These are phyloP conservation scores for Russula ochroleuca DNA, from an alignment of 768 basidiomycete genomes.

Conservation along the genomic window DNA sequence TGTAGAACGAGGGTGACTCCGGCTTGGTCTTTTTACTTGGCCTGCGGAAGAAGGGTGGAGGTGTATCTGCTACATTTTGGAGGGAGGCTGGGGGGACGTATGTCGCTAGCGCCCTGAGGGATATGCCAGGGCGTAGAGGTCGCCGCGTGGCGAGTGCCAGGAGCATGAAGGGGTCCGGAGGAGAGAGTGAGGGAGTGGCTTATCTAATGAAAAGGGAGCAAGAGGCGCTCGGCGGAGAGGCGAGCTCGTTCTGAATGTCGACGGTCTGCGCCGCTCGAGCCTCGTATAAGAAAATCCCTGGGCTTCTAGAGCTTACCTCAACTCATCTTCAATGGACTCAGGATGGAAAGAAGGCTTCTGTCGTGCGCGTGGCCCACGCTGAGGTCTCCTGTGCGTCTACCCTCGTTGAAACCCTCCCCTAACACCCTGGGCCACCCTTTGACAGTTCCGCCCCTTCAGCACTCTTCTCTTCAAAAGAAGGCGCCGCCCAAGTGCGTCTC, in stretches of 20 bases:
- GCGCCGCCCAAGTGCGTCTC: constrained; percentile 70
- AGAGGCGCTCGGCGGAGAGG: not conserved
- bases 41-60: constrained; percentile 3
- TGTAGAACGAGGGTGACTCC: constrained; percentile 77
- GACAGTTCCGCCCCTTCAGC: constrained; percentile 40
- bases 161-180: constrained; percentile 5
- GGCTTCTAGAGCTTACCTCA: constrained; percentile 70
- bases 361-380: constrained; percentile 56
- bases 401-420: constrained; percentile 26
- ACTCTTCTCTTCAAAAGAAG: constrained; percentile 82
- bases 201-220: constrained; percentile 18
- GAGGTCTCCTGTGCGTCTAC: constrained; percentile 52
- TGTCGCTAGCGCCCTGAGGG: constrained; percentile 27
- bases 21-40: constrained; percentile 39
- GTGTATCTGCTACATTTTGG: constrained; percentile 23
- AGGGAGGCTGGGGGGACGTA: constrained; percentile 35
- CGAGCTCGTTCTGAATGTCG: constrained; percentile 27
- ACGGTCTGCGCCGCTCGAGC: constrained; percentile 52
- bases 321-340: constrained; percentile 76
- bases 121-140: constrained; percentile 5
- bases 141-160: constrained; percentile 1
- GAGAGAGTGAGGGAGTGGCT: not conserved
- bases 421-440: not conserved
- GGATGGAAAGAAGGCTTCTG: constrained; percentile 59
- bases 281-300: constrained; percentile 78